Conservation (phyloP, 352 stramenopile species). For the Globisporangium ultimum region DNA sequence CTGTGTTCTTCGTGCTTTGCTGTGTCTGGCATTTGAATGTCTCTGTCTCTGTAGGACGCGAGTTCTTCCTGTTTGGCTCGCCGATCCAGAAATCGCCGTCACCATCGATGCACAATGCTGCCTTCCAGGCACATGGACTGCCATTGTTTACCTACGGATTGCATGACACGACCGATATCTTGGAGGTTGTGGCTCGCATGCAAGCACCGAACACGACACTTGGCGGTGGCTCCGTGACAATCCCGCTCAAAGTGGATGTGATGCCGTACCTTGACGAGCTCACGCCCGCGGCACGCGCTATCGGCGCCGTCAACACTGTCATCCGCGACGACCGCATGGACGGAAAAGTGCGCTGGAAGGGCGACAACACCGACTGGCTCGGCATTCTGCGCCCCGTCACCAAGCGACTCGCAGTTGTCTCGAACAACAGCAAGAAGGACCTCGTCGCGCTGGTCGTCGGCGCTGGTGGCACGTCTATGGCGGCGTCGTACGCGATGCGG, state of each 20-base stretch:
- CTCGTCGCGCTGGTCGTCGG: conserved; percentile 84
- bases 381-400: conserved; percentile 94
- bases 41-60: conserved; percentile 32
- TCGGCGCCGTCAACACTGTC: conserved; percentile 99
- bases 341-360: conserved; percentile 52
- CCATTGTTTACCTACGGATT: conserved; percentile 89
- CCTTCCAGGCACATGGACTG: conserved; percentile 86
- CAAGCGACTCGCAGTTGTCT: conserved; percentile 32
- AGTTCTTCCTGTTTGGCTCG: conserved; percentile 95
- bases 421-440: conserved; percentile 9
- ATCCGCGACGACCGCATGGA: conserved; percentile 61
- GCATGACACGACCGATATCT: conserved; percentile 56
- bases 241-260: conserved; percentile 96
- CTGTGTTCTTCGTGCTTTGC: conserved; percentile 11
- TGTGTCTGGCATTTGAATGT: background rate
- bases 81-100: conserved; percentile 96
- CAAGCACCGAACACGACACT: conserved; percentile 52
- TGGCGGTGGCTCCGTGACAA: conserved; percentile 96
- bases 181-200: conserved; percentile 47
- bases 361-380: conserved; percentile 99
- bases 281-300: conserved; percentile 90
- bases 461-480: conserved; percentile 93
- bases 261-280: conserved; percentile 93
- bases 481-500: conserved; percentile 92
- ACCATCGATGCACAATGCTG: conserved; percentile 96